These are phyloP conservation scores for Skeletonema tropicum DNA, from an alignment of 108 stramenopile species.

Conservation along the genomic window DNA sequence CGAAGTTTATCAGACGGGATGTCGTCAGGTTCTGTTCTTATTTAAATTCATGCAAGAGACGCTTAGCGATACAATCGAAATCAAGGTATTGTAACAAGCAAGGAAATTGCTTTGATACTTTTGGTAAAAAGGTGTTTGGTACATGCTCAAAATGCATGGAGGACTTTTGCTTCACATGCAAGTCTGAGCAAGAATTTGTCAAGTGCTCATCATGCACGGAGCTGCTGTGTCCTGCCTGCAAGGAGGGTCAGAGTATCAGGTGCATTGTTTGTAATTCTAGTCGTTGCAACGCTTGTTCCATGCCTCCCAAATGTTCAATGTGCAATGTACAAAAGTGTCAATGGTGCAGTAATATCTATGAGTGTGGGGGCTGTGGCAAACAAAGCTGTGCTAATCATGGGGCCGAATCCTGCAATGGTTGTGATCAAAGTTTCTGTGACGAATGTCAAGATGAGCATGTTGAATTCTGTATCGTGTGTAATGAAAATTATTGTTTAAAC, in stretches of 20 bases:
- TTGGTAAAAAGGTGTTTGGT: constrained; percentile 1
- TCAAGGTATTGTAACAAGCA: constrained; percentile 3
- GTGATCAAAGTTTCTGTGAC: neutral
- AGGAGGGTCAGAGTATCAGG: neutral
- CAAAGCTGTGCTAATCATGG: constrained; percentile 26
- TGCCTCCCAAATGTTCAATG: constrained; percentile 10
- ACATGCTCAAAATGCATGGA: constrained; percentile 14
- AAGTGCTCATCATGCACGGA: neutral
- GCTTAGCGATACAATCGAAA: neutral
- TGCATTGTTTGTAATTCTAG: constrained; percentile 6
- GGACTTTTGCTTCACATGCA: neutral
- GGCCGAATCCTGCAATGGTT: neutral
- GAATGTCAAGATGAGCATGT: constrained; percentile 12
- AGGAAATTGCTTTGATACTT: neutral
- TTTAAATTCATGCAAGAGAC: constrained; percentile 1
- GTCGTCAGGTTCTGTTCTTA: neutral
- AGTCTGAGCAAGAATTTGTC: neutral
- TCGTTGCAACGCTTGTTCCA: constrained; percentile 12
- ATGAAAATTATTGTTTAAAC: constrained; percentile 7
- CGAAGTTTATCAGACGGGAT: neutral
- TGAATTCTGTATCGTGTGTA: constrained; percentile 14
- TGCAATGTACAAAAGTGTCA: constrained; percentile 17
- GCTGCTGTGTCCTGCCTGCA: constrained; percentile 4
- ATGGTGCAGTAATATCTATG: constrained; percentile 19
- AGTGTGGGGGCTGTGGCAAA: constrained; percentile 17